Conservation (phyloP, 306 rosid genomes). For the Leucaena leucocephala region DNA sequence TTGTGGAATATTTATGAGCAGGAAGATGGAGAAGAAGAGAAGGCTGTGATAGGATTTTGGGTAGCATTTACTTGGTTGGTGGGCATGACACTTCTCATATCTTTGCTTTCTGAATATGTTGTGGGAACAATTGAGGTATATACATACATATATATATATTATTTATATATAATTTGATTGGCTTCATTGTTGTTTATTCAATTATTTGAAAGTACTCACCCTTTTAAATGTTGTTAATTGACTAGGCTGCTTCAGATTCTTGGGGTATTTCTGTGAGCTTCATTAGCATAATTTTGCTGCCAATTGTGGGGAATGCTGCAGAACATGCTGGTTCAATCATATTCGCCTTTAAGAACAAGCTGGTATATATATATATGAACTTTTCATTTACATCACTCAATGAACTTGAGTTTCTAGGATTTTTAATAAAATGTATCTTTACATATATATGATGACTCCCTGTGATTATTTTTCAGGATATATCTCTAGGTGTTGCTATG, state of each 20-base stretch:
- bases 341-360: constrained; percentile 89
- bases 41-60: constrained; percentile 76
- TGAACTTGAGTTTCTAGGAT: neutral
- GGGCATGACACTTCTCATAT: constrained; percentile 79
- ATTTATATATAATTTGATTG: neutral
- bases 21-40: constrained; percentile 66
- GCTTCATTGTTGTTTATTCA: neutral
- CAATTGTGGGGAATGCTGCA: constrained; percentile 96
- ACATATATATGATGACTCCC: neutral
- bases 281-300: constrained; percentile 86
- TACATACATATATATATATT: neutral
- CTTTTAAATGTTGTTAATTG: neutral
- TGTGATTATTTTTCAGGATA: constrained; percentile 59
- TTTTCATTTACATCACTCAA: neutral
- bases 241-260: constrained; percentile 86
- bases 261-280: constrained; percentile 97
- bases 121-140: constrained; percentile 91
- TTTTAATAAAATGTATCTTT: neutral
- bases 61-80: constrained; percentile 83
- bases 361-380: constrained; percentile 44
- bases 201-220: neutral
- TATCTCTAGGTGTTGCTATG: constrained; percentile 86
- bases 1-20: constrained; percentile 9
- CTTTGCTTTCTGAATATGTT: constrained; percentile 85
- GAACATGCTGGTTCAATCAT: constrained; percentile 96